These are phyloP conservation scores for Lophiostoma macrostomum DNA, from an alignment of 495 filamentous ascomycete genomes.

Conservation along the genomic window DNA sequence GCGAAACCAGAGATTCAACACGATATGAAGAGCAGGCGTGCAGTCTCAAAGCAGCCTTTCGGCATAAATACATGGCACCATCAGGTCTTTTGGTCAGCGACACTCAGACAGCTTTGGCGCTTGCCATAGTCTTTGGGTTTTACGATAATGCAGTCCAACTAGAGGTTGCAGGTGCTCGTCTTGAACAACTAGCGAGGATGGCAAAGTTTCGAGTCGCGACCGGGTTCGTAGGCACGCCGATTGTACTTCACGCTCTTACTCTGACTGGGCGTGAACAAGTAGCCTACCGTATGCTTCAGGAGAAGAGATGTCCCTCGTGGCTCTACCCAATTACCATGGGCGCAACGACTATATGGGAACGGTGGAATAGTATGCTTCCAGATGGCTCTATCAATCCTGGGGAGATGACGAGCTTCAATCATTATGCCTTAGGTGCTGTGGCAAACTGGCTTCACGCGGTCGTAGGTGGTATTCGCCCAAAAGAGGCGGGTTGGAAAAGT, in stretches of 20 bases:
- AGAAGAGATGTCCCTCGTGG: slow-evolving; percentile 48
- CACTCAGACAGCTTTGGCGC: slow-evolving; percentile 49
- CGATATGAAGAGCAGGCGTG: slow-evolving; percentile 1
- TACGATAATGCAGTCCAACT: slow-evolving; percentile 40
- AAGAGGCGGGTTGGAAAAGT: slow-evolving; percentile 14
- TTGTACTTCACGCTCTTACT: slow-evolving; percentile 47
- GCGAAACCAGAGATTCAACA: not conserved
- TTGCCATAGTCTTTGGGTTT: slow-evolving; percentile 48
- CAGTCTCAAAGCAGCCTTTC: slow-evolving; percentile 35
- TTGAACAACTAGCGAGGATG: slow-evolving; percentile 42
- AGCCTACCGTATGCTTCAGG: slow-evolving; percentile 42
- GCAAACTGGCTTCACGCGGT: slow-evolving; percentile 27
- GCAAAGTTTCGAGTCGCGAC: slow-evolving; percentile 50
- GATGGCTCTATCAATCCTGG: slow-evolving; percentile 52
- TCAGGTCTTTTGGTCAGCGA: slow-evolving; percentile 40
- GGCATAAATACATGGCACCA: slow-evolving; percentile 43
- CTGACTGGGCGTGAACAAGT: slow-evolving; percentile 33
- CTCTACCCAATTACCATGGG: slow-evolving; percentile 52
- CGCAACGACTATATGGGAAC: slow-evolving; percentile 56
- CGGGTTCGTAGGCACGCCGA: slow-evolving; percentile 55
- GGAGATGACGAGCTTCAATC: slow-evolving; percentile 56
- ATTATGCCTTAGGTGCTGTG: slow-evolving; percentile 50
- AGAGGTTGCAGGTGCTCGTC: slow-evolving; percentile 37
- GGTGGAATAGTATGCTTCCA: slow-evolving; percentile 54
- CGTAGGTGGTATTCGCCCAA: slow-evolving; percentile 12